Conservation (phyloP, 1,284 basidiomycete genomes). For the Malassezia sympodialis region DNA sequence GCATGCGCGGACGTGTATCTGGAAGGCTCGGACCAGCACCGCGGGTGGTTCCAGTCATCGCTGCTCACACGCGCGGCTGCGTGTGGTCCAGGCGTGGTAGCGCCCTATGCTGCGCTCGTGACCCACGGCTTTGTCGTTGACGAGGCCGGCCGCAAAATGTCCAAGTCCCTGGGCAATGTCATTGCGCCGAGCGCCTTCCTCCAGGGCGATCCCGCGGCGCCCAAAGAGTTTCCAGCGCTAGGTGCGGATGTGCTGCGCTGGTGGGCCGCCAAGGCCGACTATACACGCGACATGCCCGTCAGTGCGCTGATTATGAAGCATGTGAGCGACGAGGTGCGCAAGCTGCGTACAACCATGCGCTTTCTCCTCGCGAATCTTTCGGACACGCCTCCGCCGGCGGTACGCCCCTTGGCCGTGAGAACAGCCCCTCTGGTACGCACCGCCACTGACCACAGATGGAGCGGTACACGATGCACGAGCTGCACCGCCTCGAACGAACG, state of each 20-base stretch:
- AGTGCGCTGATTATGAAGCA: conserved; percentile 69
- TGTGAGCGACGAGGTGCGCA: conserved; percentile 67
- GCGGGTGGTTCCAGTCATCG: conserved; percentile 98
- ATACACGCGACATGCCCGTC: conserved; percentile 76
- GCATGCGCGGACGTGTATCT: conserved; percentile 73
- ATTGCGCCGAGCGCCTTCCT: conserved; percentile 73
- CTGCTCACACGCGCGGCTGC: conserved; percentile 68
- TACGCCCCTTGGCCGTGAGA: neutral
- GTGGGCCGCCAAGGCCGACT: conserved; percentile 87
- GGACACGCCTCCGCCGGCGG: neutral
- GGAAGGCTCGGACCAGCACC: conserved; percentile 94
- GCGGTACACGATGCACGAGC: conserved; percentile 72
- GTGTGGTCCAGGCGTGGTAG: conserved; percentile 28
- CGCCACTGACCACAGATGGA: conserved; percentile 14
- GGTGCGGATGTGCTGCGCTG: conserved; percentile 78
- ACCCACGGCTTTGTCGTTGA: conserved; percentile 98
- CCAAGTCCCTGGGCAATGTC: conserved; percentile 90
- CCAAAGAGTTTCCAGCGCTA: conserved; percentile 63
- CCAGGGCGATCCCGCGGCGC: conserved; percentile 55
- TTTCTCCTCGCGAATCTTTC: conserved; percentile 70
- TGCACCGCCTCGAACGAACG: conserved; percentile 61
- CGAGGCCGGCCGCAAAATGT: conserved; percentile 88
- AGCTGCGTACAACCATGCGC: conserved; percentile 77
- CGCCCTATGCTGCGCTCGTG: conserved; percentile 71
- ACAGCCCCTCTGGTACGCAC: neutral